Evolutionary conservation across 1,284 basidiomycete genomes (phyloP), one percentile per base, ranked within the genome.

Genomic region (Acaromyces ingoldii): DNA sequence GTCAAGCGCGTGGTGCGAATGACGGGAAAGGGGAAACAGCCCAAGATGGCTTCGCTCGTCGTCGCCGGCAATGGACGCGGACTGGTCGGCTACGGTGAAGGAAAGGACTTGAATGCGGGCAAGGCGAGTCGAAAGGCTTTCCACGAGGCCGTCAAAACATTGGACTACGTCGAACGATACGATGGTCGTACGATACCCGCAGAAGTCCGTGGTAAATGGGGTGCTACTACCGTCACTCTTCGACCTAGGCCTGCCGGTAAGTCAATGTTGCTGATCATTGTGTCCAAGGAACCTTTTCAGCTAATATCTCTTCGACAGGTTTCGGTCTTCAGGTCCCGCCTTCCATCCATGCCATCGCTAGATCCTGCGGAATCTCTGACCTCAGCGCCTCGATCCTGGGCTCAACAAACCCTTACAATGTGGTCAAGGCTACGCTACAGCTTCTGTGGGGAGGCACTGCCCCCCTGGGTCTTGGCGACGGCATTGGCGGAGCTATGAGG

Each of bases 281-380:
- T 10, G n/a, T n/a, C n/a, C n/a, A n/a, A n/a, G n/a, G n/a, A n/a
- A n/a, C n/a, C n/a, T n/a, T n/a, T n/a, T n/a, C n/a, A n/a, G n/a
- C n/a, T n/a, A n/a, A n/a, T n/a, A n/a, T 34, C 31, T 34, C 31
- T 34, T 10, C 31, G 31, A 34, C 57, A 79, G 92, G 93, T 2
- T 96, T 96, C 75, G 93, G 93, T 9, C 79, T 98, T 45, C 83
- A 86, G 62, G 90, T 89, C 68, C 91, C 93, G 61, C 90, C 89
- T 6, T 83, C 87, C 65, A 80, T 97, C 49, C 91, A 97, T 77
- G 77, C 80, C 43, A 82, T 98, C 47, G 82, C 92, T 69, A 87
- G 89, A 66, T 90, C 91, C 0, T 91, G 89, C 1, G 93, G 93
- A 10, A 89, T 97, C 78, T 88, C 89, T 74, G 93, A 98, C 76